Base-by-base conservation (phyloP, 371 early-diverging fungal species). In the Parasitella parasitica region DNA sequence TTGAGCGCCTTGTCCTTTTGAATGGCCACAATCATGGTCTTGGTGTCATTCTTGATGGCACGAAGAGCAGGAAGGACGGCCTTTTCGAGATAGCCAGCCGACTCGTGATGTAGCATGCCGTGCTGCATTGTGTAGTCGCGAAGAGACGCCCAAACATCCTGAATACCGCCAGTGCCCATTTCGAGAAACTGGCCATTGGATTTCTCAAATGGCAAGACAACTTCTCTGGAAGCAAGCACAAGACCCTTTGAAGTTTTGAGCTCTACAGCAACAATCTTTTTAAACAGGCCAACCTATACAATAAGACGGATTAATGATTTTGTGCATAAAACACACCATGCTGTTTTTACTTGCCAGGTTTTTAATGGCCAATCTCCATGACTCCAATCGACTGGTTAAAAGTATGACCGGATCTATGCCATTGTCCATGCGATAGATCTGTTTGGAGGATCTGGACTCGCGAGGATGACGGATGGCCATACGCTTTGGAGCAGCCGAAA, bases 331-430 rank as follows among this genome's bases (percentile, higher is more conserved):
- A 5, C 35, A 28, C 35, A n/a, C 11, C 3, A 37, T 28, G 20
- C 8, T n/a, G n/a, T n/a, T n/a, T n/a, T n/a, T n/a, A 39, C n/a
- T 48, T 72, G 77, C 78, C 63, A 81, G 18, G 15, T 68, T 64
- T 59, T 78, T 78, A 13, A 78, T 63, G 13, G 78, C 70, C 4
- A 43, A 3, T 32, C 73, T 61, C 82, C 82, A 81, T 3, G 72
- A 60, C 22, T 67, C 61, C 27, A 81, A 59, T 32, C 82, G 64
- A 9, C 49, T 59, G 8, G 54, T 51, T 1, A 81, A 35, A 0
- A 77, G 20, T 18, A 57, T 54, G 0, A 73, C 73, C 16, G 82
- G 82, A 55, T 81, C 65, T 48, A 81, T 77, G 12, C 82, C 79
- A 36, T 61, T 59, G 11, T 76, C 71, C 72, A 75, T 71, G 22